Evolutionary conservation across 78 protist genomes (phyloP).

Genomic region (Dictyostelium capitatum): DNA sequence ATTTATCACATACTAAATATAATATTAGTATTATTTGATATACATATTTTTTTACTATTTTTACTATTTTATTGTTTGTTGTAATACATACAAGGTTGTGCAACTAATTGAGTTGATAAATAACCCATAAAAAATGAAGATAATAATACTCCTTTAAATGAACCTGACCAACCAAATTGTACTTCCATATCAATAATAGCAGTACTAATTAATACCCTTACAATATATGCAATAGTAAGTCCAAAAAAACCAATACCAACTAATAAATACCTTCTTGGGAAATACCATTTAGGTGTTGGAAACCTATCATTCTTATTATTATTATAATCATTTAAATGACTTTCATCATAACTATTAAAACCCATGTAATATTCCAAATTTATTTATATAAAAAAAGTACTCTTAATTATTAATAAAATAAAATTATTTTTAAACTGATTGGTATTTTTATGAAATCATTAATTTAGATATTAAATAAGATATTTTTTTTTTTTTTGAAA

Average conservation of each 20-base stretch:
- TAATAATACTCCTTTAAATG: conserved; percentile 49
- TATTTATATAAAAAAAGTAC: too few species aligned
- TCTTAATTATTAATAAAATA: too few species aligned
- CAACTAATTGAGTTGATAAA: conserved; percentile 40
- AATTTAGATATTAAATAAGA: too few species aligned
- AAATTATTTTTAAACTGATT: background rate
- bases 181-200: conserved; percentile 41
- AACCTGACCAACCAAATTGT: conserved; percentile 10
- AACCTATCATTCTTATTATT: background rate
- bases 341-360: too few species aligned
- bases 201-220: conserved; percentile 28
- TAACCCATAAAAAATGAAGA: conserved; percentile 63
- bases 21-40: too few species aligned
- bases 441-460: too few species aligned
- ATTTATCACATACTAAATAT: conserved; percentile 29
- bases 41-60: background rate
- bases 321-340: too few species aligned
- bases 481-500: too few species aligned
- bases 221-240: conserved; percentile 21
- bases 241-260: background rate
- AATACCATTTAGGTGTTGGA: conserved; percentile 50
- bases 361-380: too few species aligned
- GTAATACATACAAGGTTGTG: conserved; percentile 1
- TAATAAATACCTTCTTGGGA: conserved; percentile 48
- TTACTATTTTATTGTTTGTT: background rate